Evolutionary conservation across 148 eudicot genomes (phyloP), one percentile per base, ranked within the genome.

Genomic region (Heliosperma pusillum): DNA sequence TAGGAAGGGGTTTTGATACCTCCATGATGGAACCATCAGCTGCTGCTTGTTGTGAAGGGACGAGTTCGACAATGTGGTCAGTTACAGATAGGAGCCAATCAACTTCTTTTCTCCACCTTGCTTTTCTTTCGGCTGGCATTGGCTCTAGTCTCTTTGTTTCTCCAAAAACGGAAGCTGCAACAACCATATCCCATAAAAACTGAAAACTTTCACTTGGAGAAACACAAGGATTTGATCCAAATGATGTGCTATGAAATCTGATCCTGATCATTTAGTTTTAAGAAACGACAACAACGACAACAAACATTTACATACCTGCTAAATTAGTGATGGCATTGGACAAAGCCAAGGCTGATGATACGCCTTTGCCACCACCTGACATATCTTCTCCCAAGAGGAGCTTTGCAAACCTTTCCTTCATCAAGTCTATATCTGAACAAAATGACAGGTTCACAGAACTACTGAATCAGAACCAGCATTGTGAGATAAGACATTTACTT

Each of bases 351-450:
- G 94, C 94, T 42, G 91, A 90, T 53, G 94, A 90, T 80, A 90
- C 94, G 60, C 94, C 94, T 74, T 90, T 90, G 11, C 94, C 94
- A 57, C 94, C 91, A 63, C 95, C 95, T 56, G 91, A 90, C 89
- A 86, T 90, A 60, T 90, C 90, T 81, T 90, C 91, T 68, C 95
- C 91, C 72, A 90, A 61, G 26, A 90, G 83, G 56, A 90, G 79
- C 83, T 90, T 90, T 24, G 88, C 80, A 79, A 90, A 88, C 83
- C 86, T 86, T 77, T 88, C 91, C 76, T 90, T 90, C 94, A 90
- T 79, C 76, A 88, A 44, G 1, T 90, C 94, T 66, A 86, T 72
- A 55, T 88, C 91, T 90, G 77, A 71, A 56, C 69, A 13, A 65
- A 65, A 65, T 2, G 7, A 65, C 69, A 19, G 20, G 3, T 24